Evolutionary conservation across 345 rosid species (phyloP).

Genomic region (sweet orange (Citrus sinensis)): DVS_A1.0 CM039164.1:25576501-25577000

Average conservation of each 20-base stretch:
- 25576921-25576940: not conserved
- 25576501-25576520: not conserved
- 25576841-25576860: slow-evolving; percentile 9
- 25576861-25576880: not conserved
- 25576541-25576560: not conserved
- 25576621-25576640: not conserved
- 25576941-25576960: not conserved
- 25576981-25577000: not conserved
- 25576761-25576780: slow-evolving; percentile 74
- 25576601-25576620: not conserved
- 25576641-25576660: not conserved
- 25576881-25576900: not conserved
- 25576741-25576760: slow-evolving; percentile 70
- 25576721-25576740: slow-evolving; percentile 21
- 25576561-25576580: not conserved
- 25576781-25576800: slow-evolving; percentile 87
- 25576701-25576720: slow-evolving; percentile 49
- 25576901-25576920: not conserved
- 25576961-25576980: slow-evolving; percentile 1
- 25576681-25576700: slow-evolving; percentile 82
- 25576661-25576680: not conserved
- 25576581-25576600: not conserved
- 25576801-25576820: slow-evolving; percentile 61
- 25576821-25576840: slow-evolving; percentile 45
- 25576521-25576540: not conserved